phyloP scores from a whole-genome alignment of 352 stramenopile species.

The Globisporangium canariense region DNA sequence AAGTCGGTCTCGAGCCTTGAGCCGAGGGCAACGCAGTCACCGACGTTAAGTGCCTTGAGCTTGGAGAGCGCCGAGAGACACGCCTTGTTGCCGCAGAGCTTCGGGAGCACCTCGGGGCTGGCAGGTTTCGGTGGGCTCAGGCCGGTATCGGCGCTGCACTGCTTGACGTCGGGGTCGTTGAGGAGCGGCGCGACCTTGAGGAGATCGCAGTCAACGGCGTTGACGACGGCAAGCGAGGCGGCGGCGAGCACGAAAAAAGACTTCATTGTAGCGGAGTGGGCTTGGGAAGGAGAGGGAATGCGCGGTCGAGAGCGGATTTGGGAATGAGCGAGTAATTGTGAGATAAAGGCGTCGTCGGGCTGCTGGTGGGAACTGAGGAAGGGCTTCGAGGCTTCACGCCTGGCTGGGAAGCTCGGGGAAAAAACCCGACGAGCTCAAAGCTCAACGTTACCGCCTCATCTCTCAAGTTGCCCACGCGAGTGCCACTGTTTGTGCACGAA shows the following conservation, averaged over 20 bases:
- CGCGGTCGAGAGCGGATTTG: slow-evolving; percentile 6
- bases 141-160: slow-evolving; percentile 21
- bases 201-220: slow-evolving; percentile 2
- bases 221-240: background rate
- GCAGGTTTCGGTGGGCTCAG: slow-evolving; percentile 6
- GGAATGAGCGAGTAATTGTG: background rate
- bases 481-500: background rate
- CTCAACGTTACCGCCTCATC: background rate
- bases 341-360: background rate
- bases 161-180: background rate
- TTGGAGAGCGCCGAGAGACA: slow-evolving; percentile 20
- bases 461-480: background rate
- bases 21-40: slow-evolving; percentile 23
- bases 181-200: background rate
- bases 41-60: slow-evolving; percentile 19
- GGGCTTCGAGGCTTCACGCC: background rate
- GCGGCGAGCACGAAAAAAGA: slow-evolving; percentile 12
- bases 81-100: slow-evolving; percentile 22
- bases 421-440: background rate
- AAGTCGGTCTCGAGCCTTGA: slow-evolving; percentile 21
- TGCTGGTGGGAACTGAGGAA: background rate
- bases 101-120: slow-evolving; percentile 11
- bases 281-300: background rate
- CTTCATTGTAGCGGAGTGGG: slow-evolving; percentile 7
- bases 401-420: too few relatives aligned